phyloP scores from a whole-genome alignment of 1,284 basidiomycete genomes.

The Trametes hirsuta region DNA sequence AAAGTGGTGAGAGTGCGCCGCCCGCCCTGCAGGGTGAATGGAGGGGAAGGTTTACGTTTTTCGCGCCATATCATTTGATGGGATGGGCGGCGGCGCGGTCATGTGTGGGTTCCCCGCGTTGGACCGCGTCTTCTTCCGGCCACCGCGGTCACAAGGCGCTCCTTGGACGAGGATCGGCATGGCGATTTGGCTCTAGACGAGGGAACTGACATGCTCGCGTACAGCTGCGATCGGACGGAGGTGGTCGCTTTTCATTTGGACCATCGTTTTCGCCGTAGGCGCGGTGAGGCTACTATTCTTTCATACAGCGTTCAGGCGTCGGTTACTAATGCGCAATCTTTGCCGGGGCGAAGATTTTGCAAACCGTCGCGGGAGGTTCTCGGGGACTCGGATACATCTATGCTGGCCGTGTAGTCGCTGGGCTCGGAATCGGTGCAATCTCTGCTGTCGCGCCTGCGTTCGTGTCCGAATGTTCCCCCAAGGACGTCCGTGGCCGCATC shows the following conservation, averaged over 20 bases:
- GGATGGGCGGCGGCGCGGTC: background rate
- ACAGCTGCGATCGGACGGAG: slow-evolving; percentile 59
- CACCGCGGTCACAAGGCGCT: background rate
- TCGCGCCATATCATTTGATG: background rate
- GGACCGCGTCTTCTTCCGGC: background rate
- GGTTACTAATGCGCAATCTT: background rate
- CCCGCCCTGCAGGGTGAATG: background rate
- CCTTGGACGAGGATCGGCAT: background rate
- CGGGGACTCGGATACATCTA: slow-evolving; percentile 70
- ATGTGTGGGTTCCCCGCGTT: background rate
- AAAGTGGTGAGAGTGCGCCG: too few relatives aligned
- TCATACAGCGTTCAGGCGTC: too few relatives aligned
- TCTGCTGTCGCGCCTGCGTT: slow-evolving; percentile 74
- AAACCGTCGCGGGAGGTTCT: slow-evolving; percentile 61
- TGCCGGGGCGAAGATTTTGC: slow-evolving; percentile 43
- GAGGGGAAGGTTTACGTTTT: background rate
- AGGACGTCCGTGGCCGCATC: slow-evolving; percentile 72
- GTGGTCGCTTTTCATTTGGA: slow-evolving; percentile 59
- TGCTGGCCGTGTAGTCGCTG: slow-evolving; percentile 74
- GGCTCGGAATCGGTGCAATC: slow-evolving; percentile 71
- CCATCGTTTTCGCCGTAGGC: slow-evolving; percentile 65
- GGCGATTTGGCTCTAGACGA: background rate
- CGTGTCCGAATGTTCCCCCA: slow-evolving; percentile 80
- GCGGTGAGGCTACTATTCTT: slow-evolving; percentile 48
- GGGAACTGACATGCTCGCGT: background rate